These are phyloP conservation scores for Atalantia buxifolia DNA, from an alignment of 345 rosid species.

Conservation along the genomic window DNA sequence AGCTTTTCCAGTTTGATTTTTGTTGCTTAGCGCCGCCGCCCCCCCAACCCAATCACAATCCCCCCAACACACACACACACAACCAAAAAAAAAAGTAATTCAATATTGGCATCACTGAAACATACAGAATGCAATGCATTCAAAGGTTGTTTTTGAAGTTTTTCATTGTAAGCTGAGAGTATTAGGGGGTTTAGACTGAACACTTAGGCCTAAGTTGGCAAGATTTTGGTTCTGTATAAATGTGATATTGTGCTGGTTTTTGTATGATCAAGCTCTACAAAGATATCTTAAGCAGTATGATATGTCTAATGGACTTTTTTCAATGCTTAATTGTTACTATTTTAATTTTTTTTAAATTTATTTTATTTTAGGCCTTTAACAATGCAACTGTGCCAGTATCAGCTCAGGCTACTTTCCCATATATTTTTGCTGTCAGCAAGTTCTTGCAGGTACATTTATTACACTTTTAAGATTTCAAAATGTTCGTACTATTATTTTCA, in stretches of 20 bases:
- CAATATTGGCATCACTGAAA: background rate
- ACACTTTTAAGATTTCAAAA: background rate
- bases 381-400: slow-evolving; percentile 75
- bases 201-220: background rate
- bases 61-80: no score
- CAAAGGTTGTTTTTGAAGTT: background rate
- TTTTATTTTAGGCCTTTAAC: slow-evolving; percentile 59
- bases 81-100: background rate
- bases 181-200: background rate
- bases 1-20: background rate
- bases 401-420: slow-evolving; percentile 82
- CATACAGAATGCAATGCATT: background rate
- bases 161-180: background rate
- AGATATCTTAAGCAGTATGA: background rate
- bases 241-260: background rate
- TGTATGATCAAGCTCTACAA: background rate
- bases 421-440: slow-evolving; percentile 77
- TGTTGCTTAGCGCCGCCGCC: no score
- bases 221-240: background rate
- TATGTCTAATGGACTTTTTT: background rate
- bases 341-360: background rate
- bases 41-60: no score
- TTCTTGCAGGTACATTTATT: slow-evolving; percentile 61
- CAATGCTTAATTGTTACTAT: background rate
- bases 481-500: background rate